Conservation (phyloP, 306 rosid species). For the Cucurbita pepo region DNA sequence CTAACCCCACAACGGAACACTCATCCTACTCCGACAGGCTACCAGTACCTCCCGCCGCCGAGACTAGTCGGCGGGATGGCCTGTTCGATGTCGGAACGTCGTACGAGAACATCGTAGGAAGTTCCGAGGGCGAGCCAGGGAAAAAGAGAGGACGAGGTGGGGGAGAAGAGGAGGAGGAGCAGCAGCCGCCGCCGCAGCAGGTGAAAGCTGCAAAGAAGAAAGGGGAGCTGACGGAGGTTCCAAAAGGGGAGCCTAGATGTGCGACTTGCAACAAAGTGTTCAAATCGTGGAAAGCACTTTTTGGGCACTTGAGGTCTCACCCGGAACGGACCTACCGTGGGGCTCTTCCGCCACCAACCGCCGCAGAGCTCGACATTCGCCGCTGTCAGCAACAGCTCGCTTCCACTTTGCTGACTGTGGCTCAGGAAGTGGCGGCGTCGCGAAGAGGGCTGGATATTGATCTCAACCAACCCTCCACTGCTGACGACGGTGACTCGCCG, state of each 20-base stretch:
- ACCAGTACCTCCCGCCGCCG: neutral
- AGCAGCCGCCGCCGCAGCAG: neutral
- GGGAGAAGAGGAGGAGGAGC: neutral
- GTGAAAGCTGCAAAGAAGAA: neutral
- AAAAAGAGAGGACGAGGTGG: neutral
- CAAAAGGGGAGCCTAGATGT: slow-evolving; percentile 1
- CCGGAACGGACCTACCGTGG: slow-evolving; percentile 17
- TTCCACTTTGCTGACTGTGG: neutral
- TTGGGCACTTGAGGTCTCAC: slow-evolving; percentile 20
- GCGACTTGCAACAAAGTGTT: slow-evolving; percentile 1
- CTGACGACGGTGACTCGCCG: neutral
- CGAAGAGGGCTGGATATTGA: neutral
- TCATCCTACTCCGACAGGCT: neutral
- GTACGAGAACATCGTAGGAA: neutral
- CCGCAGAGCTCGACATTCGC: neutral
- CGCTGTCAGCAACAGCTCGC: neutral
- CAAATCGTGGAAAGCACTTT: slow-evolving; percentile 18
- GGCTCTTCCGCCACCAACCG: slow-evolving; percentile 12
- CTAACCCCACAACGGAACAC: neutral
- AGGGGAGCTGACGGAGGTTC: neutral
- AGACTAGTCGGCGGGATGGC: neutral
- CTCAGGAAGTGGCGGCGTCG: neutral
- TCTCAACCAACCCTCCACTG: neutral
- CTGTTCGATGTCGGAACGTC: neutral
- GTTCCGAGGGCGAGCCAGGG: neutral